These are phyloP conservation scores for Hirschioporus abietinus DNA, from an alignment of 768 basidiomycete species.

Conservation along the genomic window DNA sequence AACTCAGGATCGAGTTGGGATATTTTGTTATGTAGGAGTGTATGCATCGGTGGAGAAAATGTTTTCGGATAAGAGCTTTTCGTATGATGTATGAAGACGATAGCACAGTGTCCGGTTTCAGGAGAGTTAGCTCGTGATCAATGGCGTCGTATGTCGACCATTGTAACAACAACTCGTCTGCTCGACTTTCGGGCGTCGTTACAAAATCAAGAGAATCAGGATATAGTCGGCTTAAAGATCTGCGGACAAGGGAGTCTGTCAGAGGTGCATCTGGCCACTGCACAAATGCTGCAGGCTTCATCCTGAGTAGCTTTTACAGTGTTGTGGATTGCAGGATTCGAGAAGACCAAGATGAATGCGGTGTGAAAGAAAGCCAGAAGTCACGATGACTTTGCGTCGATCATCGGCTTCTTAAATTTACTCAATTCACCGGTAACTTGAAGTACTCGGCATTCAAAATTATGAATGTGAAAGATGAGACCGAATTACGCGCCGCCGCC, in stretches of 20 bases:
- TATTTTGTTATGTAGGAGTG: conserved; percentile 70
- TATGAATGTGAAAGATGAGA: not conserved
- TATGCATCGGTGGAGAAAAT: conserved; percentile 76
- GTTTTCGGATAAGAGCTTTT: conserved; percentile 92
- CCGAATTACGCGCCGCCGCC: not conserved
- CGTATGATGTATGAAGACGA: conserved; percentile 85
- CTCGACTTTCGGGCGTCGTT: not conserved
- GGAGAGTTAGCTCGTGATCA: conserved; percentile 66
- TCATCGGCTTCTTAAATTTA: not conserved
- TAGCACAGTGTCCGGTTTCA: conserved; percentile 44
- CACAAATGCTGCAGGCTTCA: conserved; percentile 31
- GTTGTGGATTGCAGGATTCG: not conserved
- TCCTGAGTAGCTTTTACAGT: no score
- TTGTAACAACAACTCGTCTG: conserved; percentile 40
- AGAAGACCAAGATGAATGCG: not conserved
- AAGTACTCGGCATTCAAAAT: not conserved
- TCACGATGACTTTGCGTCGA: not conserved
- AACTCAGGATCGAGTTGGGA: conserved; percentile 47
- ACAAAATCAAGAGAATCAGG: not conserved
- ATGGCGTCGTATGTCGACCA: conserved; percentile 90
- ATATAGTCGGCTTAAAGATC: conserved; percentile 31
- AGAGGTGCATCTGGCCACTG: conserved; percentile 53
- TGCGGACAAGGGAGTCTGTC: conserved; percentile 42
- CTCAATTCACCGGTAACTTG: no score
- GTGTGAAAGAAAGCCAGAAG: no score